A percentile compares a stretch with the other conserved stretches of the same genome.
Evolutionary conservation across 2,329 filamentous ascomycete genomes (phyloP).

Genomic region (Leptographium lundbergii): DNA sequence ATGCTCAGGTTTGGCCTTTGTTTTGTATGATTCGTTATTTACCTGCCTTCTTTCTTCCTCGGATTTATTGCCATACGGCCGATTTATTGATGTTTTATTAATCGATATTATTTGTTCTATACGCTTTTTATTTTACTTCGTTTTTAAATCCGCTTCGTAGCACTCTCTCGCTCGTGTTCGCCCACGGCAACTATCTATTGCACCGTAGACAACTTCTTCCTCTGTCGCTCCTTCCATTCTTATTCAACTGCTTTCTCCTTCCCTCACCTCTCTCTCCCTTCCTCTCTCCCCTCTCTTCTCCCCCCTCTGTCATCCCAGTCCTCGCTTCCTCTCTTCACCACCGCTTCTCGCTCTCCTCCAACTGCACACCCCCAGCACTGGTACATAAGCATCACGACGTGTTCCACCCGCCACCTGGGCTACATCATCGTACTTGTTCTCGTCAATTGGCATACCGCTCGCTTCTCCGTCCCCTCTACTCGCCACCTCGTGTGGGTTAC

Average conservation of each 20-base stretch:
- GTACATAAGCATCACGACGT: background rate
- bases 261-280: background rate
- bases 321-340: background rate
- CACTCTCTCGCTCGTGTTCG: background rate
- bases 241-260: background rate
- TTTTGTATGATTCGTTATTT: constrained; percentile 4
- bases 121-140: background rate
- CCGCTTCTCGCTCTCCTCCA: background rate
- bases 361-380: background rate
- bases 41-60: background rate
- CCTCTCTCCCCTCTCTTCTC: background rate
- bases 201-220: background rate
- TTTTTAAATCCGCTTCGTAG: background rate
- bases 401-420: background rate
- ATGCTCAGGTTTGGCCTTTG: background rate
- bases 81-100: constrained; percentile 3
- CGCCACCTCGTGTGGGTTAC: background rate
- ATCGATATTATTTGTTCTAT: background rate
- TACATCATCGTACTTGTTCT: background rate
- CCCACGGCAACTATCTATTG: background rate
- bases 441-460: background rate
- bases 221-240: constrained; percentile 2
- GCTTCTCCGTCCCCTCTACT: background rate
- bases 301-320: background rate
- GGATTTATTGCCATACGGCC: background rate